Conservation (phyloP, 2,329 filamentous ascomycete species). For the Coniochaeta sp. region DNA sequence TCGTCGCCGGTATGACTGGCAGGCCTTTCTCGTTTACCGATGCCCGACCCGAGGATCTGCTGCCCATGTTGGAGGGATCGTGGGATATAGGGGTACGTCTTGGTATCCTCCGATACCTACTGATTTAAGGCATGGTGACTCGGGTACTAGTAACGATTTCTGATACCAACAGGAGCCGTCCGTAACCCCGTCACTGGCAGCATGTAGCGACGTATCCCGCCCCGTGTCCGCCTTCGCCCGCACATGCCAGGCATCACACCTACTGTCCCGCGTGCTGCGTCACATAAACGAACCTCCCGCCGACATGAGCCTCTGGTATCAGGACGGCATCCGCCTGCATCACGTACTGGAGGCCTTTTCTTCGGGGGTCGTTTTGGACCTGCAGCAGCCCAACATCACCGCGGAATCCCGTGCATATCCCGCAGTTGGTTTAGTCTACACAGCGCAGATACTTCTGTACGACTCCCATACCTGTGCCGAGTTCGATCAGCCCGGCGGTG, state of each 20-base stretch:
- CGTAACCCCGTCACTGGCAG: slow-evolving; percentile 7
- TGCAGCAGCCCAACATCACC: not conserved
- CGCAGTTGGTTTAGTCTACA: slow-evolving; percentile 5
- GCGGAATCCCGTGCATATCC: slow-evolving; percentile 1
- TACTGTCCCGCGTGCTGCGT: slow-evolving; percentile 8
- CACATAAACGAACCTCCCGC: slow-evolving; percentile 6
- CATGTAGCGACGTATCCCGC: slow-evolving; percentile 3
- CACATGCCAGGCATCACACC: slow-evolving; percentile 9
- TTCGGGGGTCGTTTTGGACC: slow-evolving; percentile 4
- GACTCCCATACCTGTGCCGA: slow-evolving; percentile 9
- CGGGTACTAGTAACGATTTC: not conserved
- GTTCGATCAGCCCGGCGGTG: slow-evolving; percentile 3
- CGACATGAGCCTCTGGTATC: slow-evolving; percentile 5
- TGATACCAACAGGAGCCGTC: slow-evolving; percentile 4
- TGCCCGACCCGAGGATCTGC: slow-evolving; percentile 6
- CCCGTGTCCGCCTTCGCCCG: slow-evolving; percentile 8
- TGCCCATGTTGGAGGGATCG: slow-evolving; percentile 8
- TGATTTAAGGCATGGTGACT: not conserved
- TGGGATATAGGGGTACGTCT: slow-evolving; percentile 8
- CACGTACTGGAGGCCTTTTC: slow-evolving; percentile 4
- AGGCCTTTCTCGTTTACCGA: slow-evolving; percentile 7
- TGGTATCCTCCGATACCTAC: not conserved
- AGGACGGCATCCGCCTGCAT: slow-evolving; percentile 7
- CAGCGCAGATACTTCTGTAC: slow-evolving; percentile 7
- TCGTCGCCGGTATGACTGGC: slow-evolving; percentile 6